Percentiles rank a stretch among this genome's conserved stretches.
These are phyloP conservation scores for Cyphellophora attinorum DNA, from an alignment of 2,329 filamentous ascomycete species.

Conservation along the genomic window DNA sequence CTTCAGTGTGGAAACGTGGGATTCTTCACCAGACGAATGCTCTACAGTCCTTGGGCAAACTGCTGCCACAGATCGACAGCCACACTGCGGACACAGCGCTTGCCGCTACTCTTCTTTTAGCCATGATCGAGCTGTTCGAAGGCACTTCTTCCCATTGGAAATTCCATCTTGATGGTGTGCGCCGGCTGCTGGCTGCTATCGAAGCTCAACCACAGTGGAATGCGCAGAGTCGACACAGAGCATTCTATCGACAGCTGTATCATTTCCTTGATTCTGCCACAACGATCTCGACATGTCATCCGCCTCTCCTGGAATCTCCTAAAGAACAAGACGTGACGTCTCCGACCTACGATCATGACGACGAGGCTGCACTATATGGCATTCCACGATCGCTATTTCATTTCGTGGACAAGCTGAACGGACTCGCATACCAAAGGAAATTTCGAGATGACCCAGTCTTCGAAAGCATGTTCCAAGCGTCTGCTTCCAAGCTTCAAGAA, in stretches of 20 bases:
- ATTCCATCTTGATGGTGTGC: conserved; percentile 34
- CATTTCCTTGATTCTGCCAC: conserved; percentile 24
- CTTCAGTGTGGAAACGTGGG: conserved; percentile 20
- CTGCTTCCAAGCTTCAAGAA: conserved; percentile 24
- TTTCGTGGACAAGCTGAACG: conserved; percentile 21
- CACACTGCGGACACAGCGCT: conserved; percentile 31
- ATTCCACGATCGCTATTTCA: conserved; percentile 16
- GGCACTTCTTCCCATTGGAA: conserved; percentile 34
- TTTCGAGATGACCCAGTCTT: conserved; percentile 21
- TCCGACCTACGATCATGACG: conserved; percentile 1
- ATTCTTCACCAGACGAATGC: conserved; percentile 20
- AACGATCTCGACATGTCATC: conserved; percentile 22
- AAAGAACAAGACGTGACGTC: conserved; percentile 1
- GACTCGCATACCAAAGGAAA: conserved; percentile 21
- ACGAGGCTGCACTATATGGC: conserved; percentile 7
- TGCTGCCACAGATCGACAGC: conserved; percentile 14
- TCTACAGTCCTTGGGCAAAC: conserved; percentile 17
- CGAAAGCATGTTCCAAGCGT: conserved; percentile 23
- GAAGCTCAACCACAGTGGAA: conserved; percentile 19
- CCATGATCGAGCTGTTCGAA: conserved; percentile 35
- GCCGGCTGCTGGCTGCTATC: conserved; percentile 26
- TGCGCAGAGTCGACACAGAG: conserved; percentile 19
- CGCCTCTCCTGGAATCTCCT: conserved; percentile 16
- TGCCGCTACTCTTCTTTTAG: conserved; percentile 31
- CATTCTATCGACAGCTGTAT: conserved; percentile 32